These are phyloP conservation scores for Wallacemonas sp. DNA, from an alignment of 208 protist genomes.

Conservation along the genomic window DNA sequence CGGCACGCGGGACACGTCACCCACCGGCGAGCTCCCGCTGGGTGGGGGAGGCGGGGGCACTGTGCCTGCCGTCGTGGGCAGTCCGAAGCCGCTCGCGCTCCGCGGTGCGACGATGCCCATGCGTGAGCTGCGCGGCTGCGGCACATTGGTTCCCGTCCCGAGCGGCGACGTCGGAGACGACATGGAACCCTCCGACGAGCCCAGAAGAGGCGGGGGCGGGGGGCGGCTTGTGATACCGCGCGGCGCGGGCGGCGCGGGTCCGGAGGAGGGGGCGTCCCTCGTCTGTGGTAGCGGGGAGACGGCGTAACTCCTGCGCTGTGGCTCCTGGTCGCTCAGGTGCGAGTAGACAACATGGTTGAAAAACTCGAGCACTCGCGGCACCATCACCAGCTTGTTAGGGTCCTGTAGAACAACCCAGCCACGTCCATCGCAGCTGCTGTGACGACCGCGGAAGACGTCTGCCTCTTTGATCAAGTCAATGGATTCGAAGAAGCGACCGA, in stretches of 20 bases:
- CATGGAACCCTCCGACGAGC: constrained; percentile 2
- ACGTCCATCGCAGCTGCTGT: constrained; percentile 54
- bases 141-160: neutral
- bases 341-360: constrained; percentile 65
- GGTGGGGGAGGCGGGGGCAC: constrained; percentile 14
- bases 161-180: constrained; percentile 7
- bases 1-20: neutral
- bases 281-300: constrained; percentile 13
- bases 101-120: constrained; percentile 2
- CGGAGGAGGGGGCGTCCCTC: neutral
- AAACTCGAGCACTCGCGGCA: constrained; percentile 69
- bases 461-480: constrained; percentile 75
- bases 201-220: neutral
- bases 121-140: constrained; percentile 8
- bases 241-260: constrained; percentile 15
- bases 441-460: constrained; percentile 46
- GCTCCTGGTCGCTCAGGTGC: constrained; percentile 58
- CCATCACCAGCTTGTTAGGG: constrained; percentile 42
- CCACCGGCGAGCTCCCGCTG: constrained; percentile 8
- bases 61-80: neutral
- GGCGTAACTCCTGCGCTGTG: constrained; percentile 26
- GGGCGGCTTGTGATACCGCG: constrained; percentile 13
- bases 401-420: constrained; percentile 80
- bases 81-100: constrained; percentile 3
- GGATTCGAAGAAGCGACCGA: constrained; percentile 73